Conservation (phyloP, 768 basidiomycete species). For the Mycena galericulata region DNA sequence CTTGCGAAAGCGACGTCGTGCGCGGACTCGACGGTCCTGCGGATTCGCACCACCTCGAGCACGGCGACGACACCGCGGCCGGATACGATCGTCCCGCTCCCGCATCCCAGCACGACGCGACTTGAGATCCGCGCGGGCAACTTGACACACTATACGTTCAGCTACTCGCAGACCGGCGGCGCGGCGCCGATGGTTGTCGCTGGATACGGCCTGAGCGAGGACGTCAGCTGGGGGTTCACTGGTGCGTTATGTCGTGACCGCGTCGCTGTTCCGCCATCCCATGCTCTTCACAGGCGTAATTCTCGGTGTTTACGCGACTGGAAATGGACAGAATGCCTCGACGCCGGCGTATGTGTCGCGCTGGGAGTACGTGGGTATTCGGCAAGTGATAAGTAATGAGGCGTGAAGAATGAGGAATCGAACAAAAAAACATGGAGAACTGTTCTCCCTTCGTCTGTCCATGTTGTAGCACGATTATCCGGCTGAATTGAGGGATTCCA, state of each 20-base stretch:
- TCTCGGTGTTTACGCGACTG: slow-evolving; percentile 31
- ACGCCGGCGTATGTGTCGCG: slow-evolving; percentile 32
- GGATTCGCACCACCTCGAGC: slow-evolving; percentile 29
- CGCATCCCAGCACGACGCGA: slow-evolving; percentile 14
- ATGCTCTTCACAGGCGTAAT: slow-evolving; percentile 6
- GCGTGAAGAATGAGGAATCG: not conserved
- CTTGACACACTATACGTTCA: slow-evolving; percentile 29
- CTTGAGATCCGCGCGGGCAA: slow-evolving; percentile 33
- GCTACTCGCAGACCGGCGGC: slow-evolving; percentile 12
- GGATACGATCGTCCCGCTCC: slow-evolving; percentile 21
- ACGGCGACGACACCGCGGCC: slow-evolving; percentile 12
- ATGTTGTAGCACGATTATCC: too few species aligned
- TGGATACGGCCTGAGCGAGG: slow-evolving; percentile 29
- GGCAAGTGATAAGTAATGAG: slow-evolving; percentile 2
- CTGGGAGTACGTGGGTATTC: slow-evolving; percentile 25
- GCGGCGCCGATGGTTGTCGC: not conserved
- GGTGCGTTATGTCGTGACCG: not conserved
- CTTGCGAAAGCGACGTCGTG: slow-evolving; percentile 12
- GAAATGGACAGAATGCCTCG: slow-evolving; percentile 28
- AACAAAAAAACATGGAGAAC: too few species aligned
- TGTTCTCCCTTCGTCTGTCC: too few species aligned
- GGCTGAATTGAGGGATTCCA: too few species aligned
- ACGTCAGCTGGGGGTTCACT: slow-evolving; percentile 35
- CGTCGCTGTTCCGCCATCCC: too few species aligned
- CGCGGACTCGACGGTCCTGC: slow-evolving; percentile 17